A percentile compares a stretch with the other conserved stretches of the same genome.
Conservation (phyloP, 1,139 yeast species). For the Kodamaea alishanica region DNA sequence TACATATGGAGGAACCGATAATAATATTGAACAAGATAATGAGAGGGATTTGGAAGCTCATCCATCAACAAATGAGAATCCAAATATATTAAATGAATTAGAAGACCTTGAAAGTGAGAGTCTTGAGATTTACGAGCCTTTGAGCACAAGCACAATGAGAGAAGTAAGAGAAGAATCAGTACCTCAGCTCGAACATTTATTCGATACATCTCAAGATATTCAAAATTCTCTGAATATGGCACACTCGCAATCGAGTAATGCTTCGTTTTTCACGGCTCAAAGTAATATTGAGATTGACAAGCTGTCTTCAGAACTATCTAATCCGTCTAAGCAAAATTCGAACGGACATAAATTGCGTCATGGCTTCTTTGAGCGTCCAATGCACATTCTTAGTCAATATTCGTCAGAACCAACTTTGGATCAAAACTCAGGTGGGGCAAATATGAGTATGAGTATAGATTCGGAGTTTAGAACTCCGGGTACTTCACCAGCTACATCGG, state of each 20-base stretch:
- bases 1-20: not conserved
- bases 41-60: no score
- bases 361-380: constrained; percentile 21
- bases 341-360: no score
- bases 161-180: not conserved
- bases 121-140: not conserved
- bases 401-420: constrained; percentile 13
- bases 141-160: constrained; percentile 2
- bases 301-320: no score
- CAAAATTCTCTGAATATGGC: not conserved
- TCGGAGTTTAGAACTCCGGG: constrained; percentile 9
- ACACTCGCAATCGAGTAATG: not conserved
- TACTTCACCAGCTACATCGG: no score
- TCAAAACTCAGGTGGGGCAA: constrained; percentile 10
- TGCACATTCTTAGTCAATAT: constrained; percentile 26
- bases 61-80: no score
- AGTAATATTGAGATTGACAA: not conserved
- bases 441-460: constrained; percentile 28
- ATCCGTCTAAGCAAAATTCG: no score
- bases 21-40: no score
- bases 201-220: constrained; percentile 2
- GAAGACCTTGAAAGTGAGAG: not conserved
- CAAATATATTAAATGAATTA: not conserved
- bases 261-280: not conserved
- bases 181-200: not conserved